A percentile compares a stretch with the other conserved stretches of the same genome.
phyloP scores from a whole-genome alignment of 257 asterid species.

The Galeopsis tetrahit region DNA sequence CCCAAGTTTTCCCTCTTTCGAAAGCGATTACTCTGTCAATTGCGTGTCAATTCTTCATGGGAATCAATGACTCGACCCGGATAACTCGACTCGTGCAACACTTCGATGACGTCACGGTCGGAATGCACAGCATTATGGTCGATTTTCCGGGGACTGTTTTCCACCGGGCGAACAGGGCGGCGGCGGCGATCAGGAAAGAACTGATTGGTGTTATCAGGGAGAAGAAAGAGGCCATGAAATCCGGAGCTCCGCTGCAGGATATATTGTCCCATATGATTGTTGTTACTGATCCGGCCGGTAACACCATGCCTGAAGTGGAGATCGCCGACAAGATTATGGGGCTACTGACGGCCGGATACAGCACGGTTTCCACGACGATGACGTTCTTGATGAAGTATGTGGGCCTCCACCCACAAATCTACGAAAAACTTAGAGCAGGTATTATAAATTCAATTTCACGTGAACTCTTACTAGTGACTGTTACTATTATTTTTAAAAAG shows the following conservation, averaged over 20 bases:
- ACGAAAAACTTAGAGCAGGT: slow-evolving; percentile 58
- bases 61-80: slow-evolving; percentile 50
- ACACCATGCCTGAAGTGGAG: slow-evolving; percentile 57
- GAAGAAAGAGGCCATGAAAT: slow-evolving; percentile 53
- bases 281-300: slow-evolving; percentile 46
- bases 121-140: slow-evolving; percentile 61
- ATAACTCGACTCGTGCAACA: slow-evolving; percentile 46
- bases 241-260: slow-evolving; percentile 40
- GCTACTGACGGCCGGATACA: slow-evolving; percentile 65
- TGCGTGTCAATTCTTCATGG: slow-evolving; percentile 61
- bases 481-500: too few relatives aligned
- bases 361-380: slow-evolving; percentile 68
- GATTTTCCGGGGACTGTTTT: slow-evolving; percentile 59
- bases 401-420: slow-evolving; percentile 53
- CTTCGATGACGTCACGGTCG: slow-evolving; percentile 61
- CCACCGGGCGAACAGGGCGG: slow-evolving; percentile 63
- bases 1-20: slow-evolving; percentile 50
- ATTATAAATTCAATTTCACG: neutral
- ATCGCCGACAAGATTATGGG: slow-evolving; percentile 80
- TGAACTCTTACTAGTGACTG: too few relatives aligned
- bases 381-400: slow-evolving; percentile 69
- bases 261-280: slow-evolving; percentile 56
- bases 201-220: slow-evolving; percentile 53
- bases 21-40: slow-evolving; percentile 56
- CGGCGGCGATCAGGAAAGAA: slow-evolving; percentile 58